Base-by-base conservation (phyloP, 345 rosid species). In the Aegle marmelos region DNA sequence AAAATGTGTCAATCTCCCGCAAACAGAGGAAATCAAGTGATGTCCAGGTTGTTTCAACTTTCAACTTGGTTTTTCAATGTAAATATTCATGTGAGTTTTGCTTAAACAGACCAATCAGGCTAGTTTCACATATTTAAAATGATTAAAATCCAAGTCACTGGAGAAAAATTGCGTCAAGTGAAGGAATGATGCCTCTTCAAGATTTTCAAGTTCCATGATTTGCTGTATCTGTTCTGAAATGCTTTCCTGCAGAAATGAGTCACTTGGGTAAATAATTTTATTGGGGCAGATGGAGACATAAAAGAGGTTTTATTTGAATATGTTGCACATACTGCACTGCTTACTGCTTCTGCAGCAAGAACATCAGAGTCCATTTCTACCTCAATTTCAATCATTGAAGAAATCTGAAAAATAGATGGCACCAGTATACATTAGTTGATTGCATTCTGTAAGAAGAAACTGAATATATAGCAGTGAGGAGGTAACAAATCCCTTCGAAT, bases 301-400 rank as follows among this genome's bases (percentile, higher is more conserved):
- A 48, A 78, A 69, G 13, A 66, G 69, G 19, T 19, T 53, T 17
- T 72, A 72, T 50, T 10, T n/a, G 37, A 16, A 62, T 50, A 56
- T 50, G 67, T 27, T 33, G 48, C 79, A 85, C 97, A 54, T 41
- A 96, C 99, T 75, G 86, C 83, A 83, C 86, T 88, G 93, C 89
- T 83, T 41, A 82, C 94, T 82, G 95, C 90, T 86, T 96, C 97
- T 7, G 98, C 99, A 82, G 97, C 97, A 79, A 96, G 92, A 85
- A 96, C 99, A 82, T 94, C 95, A 25, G 85, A 88, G 85, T 92
- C 97, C 97, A 96, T 86, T 85, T 94, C 97, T 69, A 96, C 92
- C 83, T 96, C 98, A 36, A 96, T 92, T 88, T 94, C 98, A 80
- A 96, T 94, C 97, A 96, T 96, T n/a, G 95, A 96, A 76, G 98